Conservation (phyloP, 805 yeast species). For the Nakazawaea ishiwadae region DNA sequence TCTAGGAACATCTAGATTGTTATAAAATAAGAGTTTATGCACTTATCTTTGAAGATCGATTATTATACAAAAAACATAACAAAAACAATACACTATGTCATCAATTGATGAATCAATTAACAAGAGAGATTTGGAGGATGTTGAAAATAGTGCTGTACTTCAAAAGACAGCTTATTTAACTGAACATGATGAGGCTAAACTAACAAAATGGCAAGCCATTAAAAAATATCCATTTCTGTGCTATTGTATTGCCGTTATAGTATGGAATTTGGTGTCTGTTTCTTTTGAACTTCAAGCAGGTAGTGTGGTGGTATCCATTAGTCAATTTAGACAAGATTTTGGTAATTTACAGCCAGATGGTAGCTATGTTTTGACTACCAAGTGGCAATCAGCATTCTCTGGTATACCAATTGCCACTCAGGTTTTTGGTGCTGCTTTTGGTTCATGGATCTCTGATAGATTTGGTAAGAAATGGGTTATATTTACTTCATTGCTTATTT, state of each 20-base stretch:
- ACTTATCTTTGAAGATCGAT: too few species aligned
- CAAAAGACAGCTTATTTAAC: neutral
- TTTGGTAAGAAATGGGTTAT: slow-evolving; percentile 32
- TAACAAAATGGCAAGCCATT: slow-evolving; percentile 5
- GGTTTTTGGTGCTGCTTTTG: slow-evolving; percentile 32
- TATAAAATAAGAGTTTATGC: too few species aligned
- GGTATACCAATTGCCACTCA: slow-evolving; percentile 28
- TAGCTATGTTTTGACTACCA: slow-evolving; percentile 31
- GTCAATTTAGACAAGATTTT: slow-evolving; percentile 31
- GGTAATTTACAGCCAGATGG: slow-evolving; percentile 13
- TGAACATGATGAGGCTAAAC: slow-evolving; percentile 8
- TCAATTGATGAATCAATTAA: neutral
- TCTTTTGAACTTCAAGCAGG: slow-evolving; percentile 37
- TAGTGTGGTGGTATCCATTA: slow-evolving; percentile 34
- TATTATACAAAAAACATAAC: too few species aligned
- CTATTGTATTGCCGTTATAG: slow-evolving; percentile 3
- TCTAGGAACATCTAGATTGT: too few species aligned
- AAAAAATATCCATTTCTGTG: slow-evolving; percentile 3
- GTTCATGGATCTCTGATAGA: slow-evolving; percentile 28
- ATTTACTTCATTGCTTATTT: slow-evolving; percentile 22
- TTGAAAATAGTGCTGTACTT: too few species aligned
- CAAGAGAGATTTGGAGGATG: neutral
- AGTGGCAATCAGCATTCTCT: slow-evolving; percentile 39
- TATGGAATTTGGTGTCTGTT: slow-evolving; percentile 26
- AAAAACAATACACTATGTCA: too few species aligned